phyloP scores from a whole-genome alignment of 345 rosid genomes.

The Gynandropsis gynandra region DNA sequence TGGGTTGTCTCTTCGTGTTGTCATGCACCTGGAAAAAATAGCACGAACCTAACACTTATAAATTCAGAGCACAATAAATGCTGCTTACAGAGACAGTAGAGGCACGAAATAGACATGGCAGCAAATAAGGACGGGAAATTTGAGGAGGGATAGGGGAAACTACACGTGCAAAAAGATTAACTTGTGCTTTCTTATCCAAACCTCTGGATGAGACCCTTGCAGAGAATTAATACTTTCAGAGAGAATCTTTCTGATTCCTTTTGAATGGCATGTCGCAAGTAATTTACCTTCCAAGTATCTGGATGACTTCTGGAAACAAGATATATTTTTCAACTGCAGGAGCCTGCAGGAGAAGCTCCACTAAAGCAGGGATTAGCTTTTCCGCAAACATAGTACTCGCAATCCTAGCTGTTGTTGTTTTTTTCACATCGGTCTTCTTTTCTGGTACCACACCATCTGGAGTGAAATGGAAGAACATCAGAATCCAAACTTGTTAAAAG shows the following conservation, averaged over 20 bases:
- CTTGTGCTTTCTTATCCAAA: not conserved
- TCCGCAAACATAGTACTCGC: slow-evolving; percentile 58
- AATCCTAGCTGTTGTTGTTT: slow-evolving; percentile 27
- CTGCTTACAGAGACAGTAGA: slow-evolving; percentile 11
- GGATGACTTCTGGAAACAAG: slow-evolving; percentile 72
- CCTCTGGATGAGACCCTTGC: not conserved
- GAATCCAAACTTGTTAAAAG: slow-evolving; percentile 14
- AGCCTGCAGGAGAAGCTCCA: slow-evolving; percentile 66
- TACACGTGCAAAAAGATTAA: not conserved
- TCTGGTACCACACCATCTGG: slow-evolving; percentile 32
- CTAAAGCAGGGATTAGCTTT: slow-evolving; percentile 69
- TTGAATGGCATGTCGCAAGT: not conserved
- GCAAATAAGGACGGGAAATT: not conserved
- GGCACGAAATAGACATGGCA: not conserved
- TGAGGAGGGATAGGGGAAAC: not conserved
- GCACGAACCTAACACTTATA: slow-evolving; percentile 14
- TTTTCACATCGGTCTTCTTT: slow-evolving; percentile 31
- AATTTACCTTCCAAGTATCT: slow-evolving; percentile 70
- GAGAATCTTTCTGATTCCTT: not conserved
- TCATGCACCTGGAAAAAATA: slow-evolving; percentile 63
- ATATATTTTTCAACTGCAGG: slow-evolving; percentile 62
- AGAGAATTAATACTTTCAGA: slow-evolving; percentile 7
- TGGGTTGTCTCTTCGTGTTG: slow-evolving; percentile 87
- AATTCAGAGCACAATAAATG: slow-evolving; percentile 12
- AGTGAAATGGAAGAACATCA: slow-evolving; percentile 22